Evolutionary conservation across 2,329 filamentous ascomycete genomes (phyloP), one percentile per base, ranked within the genome.

Genomic region (Sclerotinia minor): DNA sequence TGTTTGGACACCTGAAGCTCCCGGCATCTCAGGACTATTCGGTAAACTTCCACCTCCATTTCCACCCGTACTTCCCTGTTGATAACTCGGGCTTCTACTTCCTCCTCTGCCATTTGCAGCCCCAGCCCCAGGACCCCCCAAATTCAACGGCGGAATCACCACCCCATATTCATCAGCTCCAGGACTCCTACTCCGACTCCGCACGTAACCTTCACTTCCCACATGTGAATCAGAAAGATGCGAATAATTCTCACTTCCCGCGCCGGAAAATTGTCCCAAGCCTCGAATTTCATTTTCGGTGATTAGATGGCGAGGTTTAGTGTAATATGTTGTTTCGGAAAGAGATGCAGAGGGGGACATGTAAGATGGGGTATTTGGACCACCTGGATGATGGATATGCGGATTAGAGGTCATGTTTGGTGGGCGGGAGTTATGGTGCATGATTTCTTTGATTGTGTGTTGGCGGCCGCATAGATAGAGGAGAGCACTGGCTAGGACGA

Each of bases 381-480:
- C 17, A 13, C n/a, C 15, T 5, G 45, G 59, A 6, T 38, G 59
- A 13, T 38, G 21, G 6, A n/a, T 45, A 3, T 58, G 26, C 1
- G 29, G 17, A 49, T 49, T 29, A 24, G 59, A 50, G 9, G 21
- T 24, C 29, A 26, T 50, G 45, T 50, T 50, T 11, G 66, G 55
- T 26, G 70, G 32, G 5, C 29, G 52, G 15, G 64, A 66, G 50
- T 68, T 68, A 6, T 68, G 71, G 11, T 63, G 69, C 21, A 74
- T 35, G 0, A 74, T 64, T 63, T 74, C 73, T 26, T 64, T 65
- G 8, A 74, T 52, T 45, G 69, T 74, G 6, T 66, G 67, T 68
- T 75, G 73, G 1, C 73, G 71, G 5, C 71, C 71, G 38, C 73
- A 75, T 35, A 73, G 60, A 47, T 75, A 75, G 17, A 75, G 38